Evolutionary conservation across 2,329 filamentous ascomycete genomes (phyloP).

Genomic region (Albophoma yamanashiensis): DNA sequence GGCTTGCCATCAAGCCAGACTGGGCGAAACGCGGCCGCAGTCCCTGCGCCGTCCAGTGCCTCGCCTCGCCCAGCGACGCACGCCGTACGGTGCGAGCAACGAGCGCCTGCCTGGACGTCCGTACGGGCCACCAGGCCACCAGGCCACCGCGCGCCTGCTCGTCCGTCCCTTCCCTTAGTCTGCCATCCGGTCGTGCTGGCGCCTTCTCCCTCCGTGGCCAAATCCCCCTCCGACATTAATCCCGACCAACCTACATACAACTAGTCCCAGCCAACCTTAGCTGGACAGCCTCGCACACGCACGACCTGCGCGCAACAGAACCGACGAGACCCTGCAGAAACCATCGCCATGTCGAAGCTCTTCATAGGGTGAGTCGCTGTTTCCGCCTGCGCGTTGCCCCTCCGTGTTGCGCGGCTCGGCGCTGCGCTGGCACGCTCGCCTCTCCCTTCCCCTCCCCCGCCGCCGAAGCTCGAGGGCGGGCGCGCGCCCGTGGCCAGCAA

Average conservation of each 20-base stretch:
- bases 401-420: neutral
- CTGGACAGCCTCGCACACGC: neutral
- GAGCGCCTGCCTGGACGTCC: neutral
- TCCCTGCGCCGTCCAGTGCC: neutral
- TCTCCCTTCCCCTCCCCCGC: neutral
- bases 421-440: neutral
- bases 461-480: neutral
- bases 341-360: slow-evolving; percentile 71
- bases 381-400: neutral
- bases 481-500: neutral
- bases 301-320: neutral
- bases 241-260: neutral
- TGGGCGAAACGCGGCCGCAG: neutral
- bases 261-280: neutral
- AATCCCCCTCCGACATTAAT: neutral
- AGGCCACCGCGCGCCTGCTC: neutral
- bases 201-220: neutral
- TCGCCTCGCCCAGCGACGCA: neutral
- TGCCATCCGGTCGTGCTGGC: neutral
- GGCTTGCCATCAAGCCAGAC: neutral
- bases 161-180: neutral
- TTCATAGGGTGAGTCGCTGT: slow-evolving; percentile 70
- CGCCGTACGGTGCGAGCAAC: neutral
- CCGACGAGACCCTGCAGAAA: slow-evolving; percentile 2
- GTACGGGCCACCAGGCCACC: no score